Conservation (phyloP, 2,329 filamentous ascomycete species). For the Elsinoe ampelina region DNA sequence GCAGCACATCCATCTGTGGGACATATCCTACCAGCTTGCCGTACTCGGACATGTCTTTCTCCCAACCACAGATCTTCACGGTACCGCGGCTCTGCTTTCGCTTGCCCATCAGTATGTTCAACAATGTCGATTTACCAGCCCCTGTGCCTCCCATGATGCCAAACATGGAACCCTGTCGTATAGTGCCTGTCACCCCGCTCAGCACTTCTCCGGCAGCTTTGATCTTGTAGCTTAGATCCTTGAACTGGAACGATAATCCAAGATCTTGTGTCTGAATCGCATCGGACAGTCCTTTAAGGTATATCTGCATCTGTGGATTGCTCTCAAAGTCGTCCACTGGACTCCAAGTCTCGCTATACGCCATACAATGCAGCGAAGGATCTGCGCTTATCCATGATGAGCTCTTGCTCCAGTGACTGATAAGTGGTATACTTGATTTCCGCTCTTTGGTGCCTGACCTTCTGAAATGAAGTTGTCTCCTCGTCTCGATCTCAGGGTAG, state of each 20-base stretch:
- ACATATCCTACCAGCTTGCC: constrained; percentile 55
- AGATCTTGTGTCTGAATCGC: constrained; percentile 44
- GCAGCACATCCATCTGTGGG: constrained; percentile 52
- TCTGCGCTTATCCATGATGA: neutral
- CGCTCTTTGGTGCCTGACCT: constrained; percentile 14
- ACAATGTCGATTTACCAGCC: constrained; percentile 52
- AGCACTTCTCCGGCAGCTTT: constrained; percentile 34
- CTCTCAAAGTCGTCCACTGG: constrained; percentile 21
- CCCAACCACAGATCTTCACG: constrained; percentile 45
- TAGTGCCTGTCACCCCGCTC: constrained; percentile 46
- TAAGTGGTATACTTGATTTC: constrained; percentile 22
- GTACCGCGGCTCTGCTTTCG: constrained; percentile 40
- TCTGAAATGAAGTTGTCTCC: neutral
- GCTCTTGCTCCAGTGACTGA: constrained; percentile 18
- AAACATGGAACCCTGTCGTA: constrained; percentile 46
- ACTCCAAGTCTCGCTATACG: constrained; percentile 5
- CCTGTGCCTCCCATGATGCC: constrained; percentile 53
- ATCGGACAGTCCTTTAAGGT: constrained; percentile 44
- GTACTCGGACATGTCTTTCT: constrained; percentile 38
- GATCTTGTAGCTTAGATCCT: constrained; percentile 32
- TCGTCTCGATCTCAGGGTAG: constrained; percentile 1
- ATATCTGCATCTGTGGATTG: constrained; percentile 33
- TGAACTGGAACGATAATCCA: constrained; percentile 46
- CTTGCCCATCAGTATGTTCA: constrained; percentile 55
- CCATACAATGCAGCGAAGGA: neutral